These are phyloP conservation scores for Dryadomyces quercus-mongolicae DNA, from an alignment of 2,329 filamentous ascomycete genomes.

Conservation along the genomic window DNA sequence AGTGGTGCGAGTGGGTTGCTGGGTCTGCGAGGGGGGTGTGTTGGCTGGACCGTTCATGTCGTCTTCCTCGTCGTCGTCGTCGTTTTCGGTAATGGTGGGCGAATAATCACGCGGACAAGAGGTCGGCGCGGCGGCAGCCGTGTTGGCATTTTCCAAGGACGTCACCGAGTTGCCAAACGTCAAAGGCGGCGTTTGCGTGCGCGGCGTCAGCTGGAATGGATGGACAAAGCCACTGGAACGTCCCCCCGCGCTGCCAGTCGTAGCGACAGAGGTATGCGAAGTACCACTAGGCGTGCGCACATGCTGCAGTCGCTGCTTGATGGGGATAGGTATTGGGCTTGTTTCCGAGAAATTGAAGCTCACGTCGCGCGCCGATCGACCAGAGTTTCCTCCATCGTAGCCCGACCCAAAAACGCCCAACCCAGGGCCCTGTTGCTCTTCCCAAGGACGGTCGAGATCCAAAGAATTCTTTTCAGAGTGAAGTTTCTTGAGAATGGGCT, in stretches of 20 bases:
- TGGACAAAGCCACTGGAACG: conserved; percentile 44
- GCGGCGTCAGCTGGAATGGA: conserved; percentile 52
- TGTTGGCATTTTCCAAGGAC: conserved; percentile 31
- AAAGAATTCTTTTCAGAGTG: conserved; percentile 50
- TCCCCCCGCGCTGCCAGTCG: conserved; percentile 38
- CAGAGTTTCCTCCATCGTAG: conserved; percentile 15
- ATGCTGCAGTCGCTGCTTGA: conserved; percentile 34
- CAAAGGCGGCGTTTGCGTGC: conserved; percentile 46
- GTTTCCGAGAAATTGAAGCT: conserved; percentile 26
- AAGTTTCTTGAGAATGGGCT: conserved; percentile 51
- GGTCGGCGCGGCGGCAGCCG: conserved; percentile 11
- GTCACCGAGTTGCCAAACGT: conserved; percentile 45
- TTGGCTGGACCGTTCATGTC: neutral
- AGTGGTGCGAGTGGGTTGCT: conserved; percentile 16
- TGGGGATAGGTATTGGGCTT: neutral
- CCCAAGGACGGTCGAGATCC: conserved; percentile 48
- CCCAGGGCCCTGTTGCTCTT: conserved; percentile 35
- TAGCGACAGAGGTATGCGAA: conserved; percentile 44
- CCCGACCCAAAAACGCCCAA: conserved; percentile 21
- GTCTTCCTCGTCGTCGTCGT: conserved; percentile 23
- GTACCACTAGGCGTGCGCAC: conserved; percentile 45
- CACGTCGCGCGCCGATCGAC: conserved; percentile 27
- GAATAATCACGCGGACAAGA: conserved; percentile 39
- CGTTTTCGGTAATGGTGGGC: conserved; percentile 42
- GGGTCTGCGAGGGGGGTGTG: conserved; percentile 8